Base-by-base conservation (phyloP, 202 grass and related monocot species). In the Digitaria exilis region DNA sequence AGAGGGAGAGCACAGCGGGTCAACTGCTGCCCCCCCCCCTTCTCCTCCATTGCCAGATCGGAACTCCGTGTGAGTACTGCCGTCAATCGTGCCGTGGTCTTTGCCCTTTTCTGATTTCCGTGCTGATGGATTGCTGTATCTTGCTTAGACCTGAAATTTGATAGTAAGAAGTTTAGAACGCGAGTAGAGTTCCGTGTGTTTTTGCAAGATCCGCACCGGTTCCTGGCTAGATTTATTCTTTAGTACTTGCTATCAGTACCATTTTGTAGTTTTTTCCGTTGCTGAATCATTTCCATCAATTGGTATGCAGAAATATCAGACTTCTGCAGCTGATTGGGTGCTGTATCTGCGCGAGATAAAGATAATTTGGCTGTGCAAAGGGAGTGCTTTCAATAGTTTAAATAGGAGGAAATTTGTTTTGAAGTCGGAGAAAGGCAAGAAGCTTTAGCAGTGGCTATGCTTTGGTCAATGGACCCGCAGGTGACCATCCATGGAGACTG, bases 401-500 rank as follows among this genome's bases (percentile, higher is more conserved):
- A 41, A 42, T 8, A 58, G 51, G 71, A 5, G 35, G 14, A 41
- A 7, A 68, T 7, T 9, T 59, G 73, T 51, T 43, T 58, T 75
- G 35, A 57, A 42, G 13, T 1, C 19, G 22, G 64, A 13, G 26
- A 56, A 70, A 76, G 59, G 44, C 16, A 1, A 11, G 55, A 11
- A 39, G 55, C 65, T 48, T 55, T 22, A 17, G 55, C 52, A 18
- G 37, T 78, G 4, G 39, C 39, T 22, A 65, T 84, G 82, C 63
- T 76, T 54, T 75, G 79, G 54, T 58, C 89, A 39, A 78, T 80
- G 86, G 90, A 82, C 43, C 88, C 63, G 31, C 80, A 89, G 76
- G 72, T 91, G 59, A 62, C 69, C 19, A 67, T 88, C 78, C 83
- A 79, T 34, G 84, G 90, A 26, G 70, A 83, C 79, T 96, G 88